Percentiles rank a stretch among this genome's conserved stretches.
Conservation (phyloP, 345 rosid genomes). For the Anacardium occidentale region DNA sequence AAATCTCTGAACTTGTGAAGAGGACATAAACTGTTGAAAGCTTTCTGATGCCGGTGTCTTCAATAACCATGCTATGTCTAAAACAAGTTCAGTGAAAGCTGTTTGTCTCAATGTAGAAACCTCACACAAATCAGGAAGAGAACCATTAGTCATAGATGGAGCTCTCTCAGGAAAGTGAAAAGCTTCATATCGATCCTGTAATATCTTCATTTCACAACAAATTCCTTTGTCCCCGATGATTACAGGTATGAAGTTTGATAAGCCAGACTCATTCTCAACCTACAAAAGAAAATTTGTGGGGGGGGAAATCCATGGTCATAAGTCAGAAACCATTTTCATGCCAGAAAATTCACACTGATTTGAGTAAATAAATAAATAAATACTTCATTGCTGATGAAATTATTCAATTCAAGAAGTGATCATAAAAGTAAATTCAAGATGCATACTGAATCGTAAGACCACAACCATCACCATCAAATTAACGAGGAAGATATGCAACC, state of each 20-base stretch:
- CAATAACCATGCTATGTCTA: constrained; percentile 88
- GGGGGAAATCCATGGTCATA: neutral
- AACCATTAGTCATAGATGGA: constrained; percentile 23
- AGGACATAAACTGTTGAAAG: constrained; percentile 35
- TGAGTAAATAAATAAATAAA: neutral
- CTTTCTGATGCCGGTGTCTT: constrained; percentile 59
- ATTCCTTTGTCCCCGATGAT: constrained; percentile 64
- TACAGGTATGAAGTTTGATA: constrained; percentile 88
- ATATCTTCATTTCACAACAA: constrained; percentile 69
- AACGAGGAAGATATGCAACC: constrained; percentile 1
- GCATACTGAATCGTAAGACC: neutral
- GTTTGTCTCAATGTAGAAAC: constrained; percentile 42
- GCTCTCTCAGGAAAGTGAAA: constrained; percentile 38
- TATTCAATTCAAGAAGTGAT: neutral
- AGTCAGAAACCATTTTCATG: neutral
- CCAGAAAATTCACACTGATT: neutral
- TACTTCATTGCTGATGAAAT: neutral
- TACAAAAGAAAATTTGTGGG: constrained; percentile 27
- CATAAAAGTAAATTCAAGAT: neutral
- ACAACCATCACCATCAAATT: neutral
- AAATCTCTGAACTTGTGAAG: constrained; percentile 66
- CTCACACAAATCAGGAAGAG: constrained; percentile 40
- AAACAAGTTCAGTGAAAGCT: constrained; percentile 56
- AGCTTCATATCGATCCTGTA: constrained; percentile 58
- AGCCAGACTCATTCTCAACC: constrained; percentile 89